Evolutionary conservation across 73 alveolate genomes (phyloP).

Genomic region (Paramecium bursaria): DNA sequence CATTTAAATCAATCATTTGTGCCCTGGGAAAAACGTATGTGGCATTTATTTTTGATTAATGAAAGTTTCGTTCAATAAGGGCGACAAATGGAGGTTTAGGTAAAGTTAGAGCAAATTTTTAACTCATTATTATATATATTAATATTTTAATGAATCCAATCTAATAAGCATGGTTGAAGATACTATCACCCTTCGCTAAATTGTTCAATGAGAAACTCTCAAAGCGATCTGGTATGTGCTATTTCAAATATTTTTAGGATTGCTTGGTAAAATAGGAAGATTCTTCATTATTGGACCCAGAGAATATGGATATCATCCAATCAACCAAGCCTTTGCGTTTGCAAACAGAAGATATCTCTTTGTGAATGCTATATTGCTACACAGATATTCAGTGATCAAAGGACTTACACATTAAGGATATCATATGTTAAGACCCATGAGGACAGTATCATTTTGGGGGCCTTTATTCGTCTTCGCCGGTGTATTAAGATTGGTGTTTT

Average conservation of each 20-base stretch:
- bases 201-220: slow-evolving; percentile 68
- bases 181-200: slow-evolving; percentile 51
- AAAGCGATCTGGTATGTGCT: slow-evolving; percentile 61
- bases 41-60: too few relatives aligned
- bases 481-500: slow-evolving; percentile 54
- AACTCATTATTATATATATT: too few relatives aligned
- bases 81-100: too few relatives aligned
- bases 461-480: slow-evolving; percentile 67
- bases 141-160: slow-evolving; percentile 74
- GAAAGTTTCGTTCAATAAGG: too few relatives aligned
- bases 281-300: slow-evolving; percentile 72
- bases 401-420: slow-evolving; percentile 65
- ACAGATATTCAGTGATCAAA: slow-evolving; percentile 69
- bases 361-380: slow-evolving; percentile 57
- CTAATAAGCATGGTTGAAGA: slow-evolving; percentile 69
- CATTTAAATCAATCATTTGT: too few relatives aligned
- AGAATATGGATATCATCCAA: slow-evolving; percentile 71
- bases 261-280: slow-evolving; percentile 68
- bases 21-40: too few relatives aligned
- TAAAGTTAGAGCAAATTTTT: too few relatives aligned
- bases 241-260: neutral
- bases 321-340: slow-evolving; percentile 56
- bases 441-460: slow-evolving; percentile 53
- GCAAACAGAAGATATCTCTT: slow-evolving; percentile 62
- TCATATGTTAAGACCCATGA: slow-evolving; percentile 70